These are phyloP conservation scores for Pistacia atlantica DNA, from an alignment of 345 rosid species.

Conservation along the genomic window DNA sequence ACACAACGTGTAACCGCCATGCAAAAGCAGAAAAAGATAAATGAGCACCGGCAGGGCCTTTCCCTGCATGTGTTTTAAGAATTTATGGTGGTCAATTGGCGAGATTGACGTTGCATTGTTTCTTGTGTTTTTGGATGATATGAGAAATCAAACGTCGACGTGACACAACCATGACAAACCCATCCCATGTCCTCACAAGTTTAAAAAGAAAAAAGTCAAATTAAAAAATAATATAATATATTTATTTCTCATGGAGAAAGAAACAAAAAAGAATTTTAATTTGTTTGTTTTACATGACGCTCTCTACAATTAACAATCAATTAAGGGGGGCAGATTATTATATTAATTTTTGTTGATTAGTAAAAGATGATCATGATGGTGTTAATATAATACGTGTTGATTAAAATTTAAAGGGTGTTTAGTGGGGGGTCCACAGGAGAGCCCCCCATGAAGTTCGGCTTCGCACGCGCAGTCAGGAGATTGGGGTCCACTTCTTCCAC, in stretches of 20 bases:
- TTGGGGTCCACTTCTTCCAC: constrained; percentile 33
- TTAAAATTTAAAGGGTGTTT: not conserved
- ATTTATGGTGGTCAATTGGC: not conserved
- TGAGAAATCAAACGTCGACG: constrained; percentile 44
- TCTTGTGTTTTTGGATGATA: constrained; percentile 9
- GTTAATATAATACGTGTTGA: constrained; percentile 7
- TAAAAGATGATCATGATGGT: constrained; percentile 8
- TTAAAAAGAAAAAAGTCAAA: constrained; percentile 10
- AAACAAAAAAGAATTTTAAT: constrained; percentile 14
- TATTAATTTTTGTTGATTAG: constrained; percentile 3
- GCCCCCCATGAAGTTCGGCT: constrained; percentile 55
- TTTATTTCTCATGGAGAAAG: not conserved
- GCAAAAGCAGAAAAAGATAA: not conserved
- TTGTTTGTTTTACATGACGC: not conserved
- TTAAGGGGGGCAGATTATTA: not conserved
- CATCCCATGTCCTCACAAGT: not conserved
- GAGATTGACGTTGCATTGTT: constrained; percentile 8
- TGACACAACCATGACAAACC: constrained; percentile 55
- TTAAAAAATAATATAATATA: not conserved
- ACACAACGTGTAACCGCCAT: not conserved
- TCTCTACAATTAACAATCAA: not conserved
- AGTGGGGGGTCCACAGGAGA: constrained; percentile 35
- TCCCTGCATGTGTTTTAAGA: too few species aligned
- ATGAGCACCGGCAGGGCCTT: too few species aligned
- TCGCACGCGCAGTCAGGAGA: constrained; percentile 72